phyloP scores from a whole-genome alignment of 164 flowering plant genomes.

The Chimonanthus praecox region DNA sequence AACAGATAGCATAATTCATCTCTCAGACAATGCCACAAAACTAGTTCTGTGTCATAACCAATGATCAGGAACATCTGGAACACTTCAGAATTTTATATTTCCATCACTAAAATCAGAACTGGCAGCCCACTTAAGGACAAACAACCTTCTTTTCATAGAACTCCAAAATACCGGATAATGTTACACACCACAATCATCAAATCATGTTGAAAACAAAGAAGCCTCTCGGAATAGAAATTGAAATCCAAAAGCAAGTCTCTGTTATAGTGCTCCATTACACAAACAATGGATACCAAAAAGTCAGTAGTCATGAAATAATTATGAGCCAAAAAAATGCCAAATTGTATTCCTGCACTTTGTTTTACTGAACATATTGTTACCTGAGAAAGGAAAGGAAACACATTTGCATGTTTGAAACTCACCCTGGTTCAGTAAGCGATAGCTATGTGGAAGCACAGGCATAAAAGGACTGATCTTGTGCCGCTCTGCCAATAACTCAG shows the following conservation, averaged over 20 bases:
- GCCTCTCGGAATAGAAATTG: not conserved
- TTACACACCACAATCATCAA: not conserved
- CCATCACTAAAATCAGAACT: not conserved
- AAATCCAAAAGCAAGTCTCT: not conserved
- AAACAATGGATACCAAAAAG: not conserved
- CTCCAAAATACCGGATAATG: not conserved
- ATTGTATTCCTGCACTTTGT: not conserved
- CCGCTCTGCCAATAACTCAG: conserved; percentile 80
- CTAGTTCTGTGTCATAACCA: not conserved
- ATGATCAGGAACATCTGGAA: not conserved
- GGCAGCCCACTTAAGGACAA: not conserved
- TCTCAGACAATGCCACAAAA: not conserved
- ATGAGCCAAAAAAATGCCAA: no score
- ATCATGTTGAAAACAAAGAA: not conserved
- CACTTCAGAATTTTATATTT: not conserved
- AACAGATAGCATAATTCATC: not conserved
- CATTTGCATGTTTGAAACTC: conserved; percentile 20
- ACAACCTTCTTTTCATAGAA: not conserved
- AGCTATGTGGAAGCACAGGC: conserved; percentile 70
- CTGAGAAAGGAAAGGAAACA: not conserved
- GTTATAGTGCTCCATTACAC: not conserved
- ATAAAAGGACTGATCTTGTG: conserved; percentile 72
- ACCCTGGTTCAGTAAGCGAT: conserved; percentile 87
- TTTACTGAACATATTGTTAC: not conserved
- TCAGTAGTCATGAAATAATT: not conserved